Base-by-base conservation (phyloP, 2,329 filamentous ascomycete genomes). In the Pestalotiopsis sp. region DNA sequence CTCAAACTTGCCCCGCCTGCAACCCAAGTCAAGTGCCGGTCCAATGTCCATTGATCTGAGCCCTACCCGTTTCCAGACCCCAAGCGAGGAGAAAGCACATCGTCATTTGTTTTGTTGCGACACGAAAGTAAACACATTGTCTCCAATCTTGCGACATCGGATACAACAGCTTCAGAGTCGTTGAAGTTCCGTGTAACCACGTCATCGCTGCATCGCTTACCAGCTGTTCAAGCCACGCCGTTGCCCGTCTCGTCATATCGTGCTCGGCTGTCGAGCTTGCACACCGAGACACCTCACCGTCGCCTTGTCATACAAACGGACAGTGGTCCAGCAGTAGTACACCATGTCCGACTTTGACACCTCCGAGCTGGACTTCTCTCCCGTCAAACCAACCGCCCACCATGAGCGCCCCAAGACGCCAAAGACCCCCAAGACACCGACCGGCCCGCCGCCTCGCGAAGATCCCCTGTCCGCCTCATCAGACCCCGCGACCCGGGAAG, bases 401-500 rank as follows among this genome's bases (percentile, higher is more conserved):
- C 72, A 74, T 20, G 76, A 78, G 63, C 77, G 75, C n/a, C 77
- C 83, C 56, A 83, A 80, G 72, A 82, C 82, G 0, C 83, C 86
- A 20, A 85, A 80, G 73, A 88, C 83, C 23, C 84, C 80, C 72
- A 79, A 80, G 75, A 87, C 79, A 78, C 80, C 72, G 84, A 86
- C 71, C 69, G 85, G 85, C 57, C 81, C 85, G 41, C 64, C 70
- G 66, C 59, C 67, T 70, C 68, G 61, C 67, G 64, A 66, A 75
- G 80, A 77, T 71, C 81, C 82, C 66, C 82, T 80, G 61, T 75
- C 80, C 45, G 81, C 82, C 64, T 90, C 90, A 74, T 91, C 92
- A 71, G 82, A 85, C 3, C 86, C 92, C 73, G 89, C 92, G 75
- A 86, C 87, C 23, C 91, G 93, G 60, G 93, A 97, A 71, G 89